These are phyloP conservation scores for Annulohypoxylon truncatum DNA, from an alignment of 2,329 filamentous ascomycete species.

Conservation along the genomic window DNA sequence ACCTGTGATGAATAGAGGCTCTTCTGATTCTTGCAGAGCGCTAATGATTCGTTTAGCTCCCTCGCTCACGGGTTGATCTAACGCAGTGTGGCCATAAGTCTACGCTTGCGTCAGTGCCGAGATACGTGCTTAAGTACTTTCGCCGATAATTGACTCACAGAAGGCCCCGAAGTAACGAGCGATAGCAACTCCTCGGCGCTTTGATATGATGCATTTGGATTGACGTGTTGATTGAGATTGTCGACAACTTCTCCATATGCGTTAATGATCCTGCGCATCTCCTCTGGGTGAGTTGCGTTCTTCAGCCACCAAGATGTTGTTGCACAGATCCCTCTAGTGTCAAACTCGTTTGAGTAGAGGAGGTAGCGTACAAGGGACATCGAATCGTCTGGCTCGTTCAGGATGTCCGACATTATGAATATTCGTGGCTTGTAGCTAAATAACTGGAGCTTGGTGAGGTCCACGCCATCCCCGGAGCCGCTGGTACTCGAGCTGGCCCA, in stretches of 20 bases:
- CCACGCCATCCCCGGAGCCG: neutral
- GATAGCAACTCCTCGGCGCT: neutral
- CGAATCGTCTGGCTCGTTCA: conserved; percentile 21
- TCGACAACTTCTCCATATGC: conserved; percentile 19
- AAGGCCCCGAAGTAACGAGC: conserved; percentile 1
- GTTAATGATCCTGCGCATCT: conserved; percentile 12
- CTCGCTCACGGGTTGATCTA: conserved; percentile 2
- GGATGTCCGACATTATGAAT: conserved; percentile 14
- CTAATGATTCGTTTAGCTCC: conserved; percentile 13
- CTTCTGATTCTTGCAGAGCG: conserved; percentile 3
- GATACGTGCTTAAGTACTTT: no score
- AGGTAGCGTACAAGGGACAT: conserved; percentile 21
- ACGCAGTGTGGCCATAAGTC: conserved; percentile 4
- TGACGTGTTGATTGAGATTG: conserved; percentile 10
- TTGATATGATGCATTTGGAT: neutral
- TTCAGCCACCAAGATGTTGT: conserved; percentile 14
- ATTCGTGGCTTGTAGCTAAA: conserved; percentile 16
- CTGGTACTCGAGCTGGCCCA: neutral
- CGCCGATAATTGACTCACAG: neutral
- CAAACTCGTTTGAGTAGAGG: conserved; percentile 13
- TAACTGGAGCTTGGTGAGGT: conserved; percentile 7
- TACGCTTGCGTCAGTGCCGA: neutral
- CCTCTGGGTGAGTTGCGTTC: conserved; percentile 2
- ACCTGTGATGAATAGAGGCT: conserved; percentile 9
- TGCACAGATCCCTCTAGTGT: conserved; percentile 4